phyloP scores from a whole-genome alignment of 441 rosid species.

The Corymbia citriodora region DNA sequence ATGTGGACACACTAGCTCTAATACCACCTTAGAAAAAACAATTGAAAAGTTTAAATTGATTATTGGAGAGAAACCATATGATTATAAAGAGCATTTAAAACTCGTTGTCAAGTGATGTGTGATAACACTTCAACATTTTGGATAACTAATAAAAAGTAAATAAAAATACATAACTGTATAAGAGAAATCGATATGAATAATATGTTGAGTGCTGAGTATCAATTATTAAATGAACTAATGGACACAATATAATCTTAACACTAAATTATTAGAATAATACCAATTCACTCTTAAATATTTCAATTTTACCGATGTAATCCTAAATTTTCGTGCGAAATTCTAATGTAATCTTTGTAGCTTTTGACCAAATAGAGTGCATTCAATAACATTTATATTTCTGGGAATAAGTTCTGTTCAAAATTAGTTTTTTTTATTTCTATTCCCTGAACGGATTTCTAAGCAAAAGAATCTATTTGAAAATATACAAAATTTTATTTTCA shows the following conservation, averaged over 20 bases:
- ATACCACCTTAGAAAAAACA: too few species aligned
- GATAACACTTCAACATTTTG: neutral
- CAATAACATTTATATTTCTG: too few species aligned
- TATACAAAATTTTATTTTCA: too few species aligned
- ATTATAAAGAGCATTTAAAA: neutral
- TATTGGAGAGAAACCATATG: neutral
- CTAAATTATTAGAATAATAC: neutral
- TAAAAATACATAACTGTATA: neutral
- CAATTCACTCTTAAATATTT: neutral
- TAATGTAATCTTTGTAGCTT: fast-evolving
- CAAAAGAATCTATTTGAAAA: too few species aligned
- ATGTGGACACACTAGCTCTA: neutral
- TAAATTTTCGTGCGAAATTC: neutral
- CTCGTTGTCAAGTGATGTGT: neutral
- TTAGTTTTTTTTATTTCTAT: too few species aligned
- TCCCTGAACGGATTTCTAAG: too few species aligned
- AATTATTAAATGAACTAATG: neutral
- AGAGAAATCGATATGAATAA: neutral
- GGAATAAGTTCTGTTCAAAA: too few species aligned
- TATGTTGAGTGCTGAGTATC: neutral
- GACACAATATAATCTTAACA: neutral
- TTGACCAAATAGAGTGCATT: neutral
- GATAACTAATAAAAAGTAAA: neutral
- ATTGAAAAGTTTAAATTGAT: too few species aligned
- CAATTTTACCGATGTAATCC: neutral